Base-by-base conservation (phyloP, 345 rosid genomes). In the Camelina sativa region DNA sequence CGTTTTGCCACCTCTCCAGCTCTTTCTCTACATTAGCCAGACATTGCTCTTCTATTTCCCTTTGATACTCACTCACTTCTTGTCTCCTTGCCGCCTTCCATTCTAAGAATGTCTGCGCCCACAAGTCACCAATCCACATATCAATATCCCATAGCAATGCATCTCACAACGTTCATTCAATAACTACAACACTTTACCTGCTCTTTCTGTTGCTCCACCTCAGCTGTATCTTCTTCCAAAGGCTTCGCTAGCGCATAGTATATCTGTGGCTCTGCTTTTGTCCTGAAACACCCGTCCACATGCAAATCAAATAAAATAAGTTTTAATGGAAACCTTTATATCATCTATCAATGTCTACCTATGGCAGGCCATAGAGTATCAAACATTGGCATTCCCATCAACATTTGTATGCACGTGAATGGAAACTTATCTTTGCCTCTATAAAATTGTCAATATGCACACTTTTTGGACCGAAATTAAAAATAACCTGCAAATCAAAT, bases 361-460 rank as follows among this genome's bases (percentile, higher is more conserved):
- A 79, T 75, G 85, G 74, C 59, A 75, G 84, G 84, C 81, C 76
- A 67, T 62, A 79, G 71, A 51, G 74, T 76, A 80, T 57, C 73
- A 79, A 73, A 75, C 50, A 56, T 71, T 68, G 70, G 76, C 62
- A 68, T 63, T 58, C 80, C 62, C 71, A 68, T 79, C 84, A 86
- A 81, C 84, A 82, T 82, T 80, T 79, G 80, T 81, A 80, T 87
- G 80, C 84, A 87, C 89, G 74, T 86, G 89, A 86, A 88, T 64
- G 70, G 90, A 92, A 90, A 95, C 99, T 95, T 92, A 94, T 92
- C 94, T 90, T 87, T 75, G 89, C 83, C 85, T 85, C 87, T 87
- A 88, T 82, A 90, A 90, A 90, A 92, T 84, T 91, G 93, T 89
- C 92, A 90, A 90, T 90, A 90, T 89, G 93, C 90, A 95, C 86